A percentile compares a stretch with the other conserved stretches of the same genome.
phyloP scores from a whole-genome alignment of 140 eudicot species.

The Senecio squalidus region DNA sequence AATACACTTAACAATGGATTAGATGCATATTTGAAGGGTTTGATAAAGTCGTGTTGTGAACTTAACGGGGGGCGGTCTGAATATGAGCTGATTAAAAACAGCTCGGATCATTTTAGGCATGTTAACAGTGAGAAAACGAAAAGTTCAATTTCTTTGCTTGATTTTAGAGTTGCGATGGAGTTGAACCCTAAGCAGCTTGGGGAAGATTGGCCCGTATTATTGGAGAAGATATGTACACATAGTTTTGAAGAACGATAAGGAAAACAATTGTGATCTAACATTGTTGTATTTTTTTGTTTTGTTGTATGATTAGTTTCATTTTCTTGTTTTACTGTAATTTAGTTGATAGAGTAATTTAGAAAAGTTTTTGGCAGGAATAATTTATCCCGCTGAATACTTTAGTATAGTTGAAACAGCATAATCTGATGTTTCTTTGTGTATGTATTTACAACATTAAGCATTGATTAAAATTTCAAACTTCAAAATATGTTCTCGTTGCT shows the following conservation, averaged over 20 bases:
- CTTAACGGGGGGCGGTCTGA: slow-evolving; percentile 52
- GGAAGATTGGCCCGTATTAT: slow-evolving; percentile 87
- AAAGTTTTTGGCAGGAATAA: slow-evolving; percentile 95
- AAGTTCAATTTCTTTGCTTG: slow-evolving; percentile 53
- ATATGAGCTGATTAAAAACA: slow-evolving; percentile 23
- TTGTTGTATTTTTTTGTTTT: slow-evolving; percentile 25
- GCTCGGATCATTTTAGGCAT: slow-evolving; percentile 27
- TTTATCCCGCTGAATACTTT: slow-evolving; percentile 51
- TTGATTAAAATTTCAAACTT: slow-evolving; percentile 31
- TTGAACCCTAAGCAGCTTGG: slow-evolving; percentile 72
- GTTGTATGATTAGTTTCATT: slow-evolving; percentile 78
- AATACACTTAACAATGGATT: slow-evolving; percentile 60
- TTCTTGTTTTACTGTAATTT: slow-evolving; percentile 58
- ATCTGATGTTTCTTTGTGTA: slow-evolving; percentile 39
- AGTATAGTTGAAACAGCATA: slow-evolving; percentile 57
- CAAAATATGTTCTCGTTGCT: slow-evolving; percentile 17
- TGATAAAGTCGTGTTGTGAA: slow-evolving; percentile 61
- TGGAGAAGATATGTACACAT: slow-evolving; percentile 65
- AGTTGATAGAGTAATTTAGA: slow-evolving; percentile 50
- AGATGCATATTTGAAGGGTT: slow-evolving; percentile 70
- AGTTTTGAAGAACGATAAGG: slow-evolving; percentile 54
- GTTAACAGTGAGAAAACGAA: slow-evolving; percentile 42
- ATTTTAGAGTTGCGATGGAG: slow-evolving; percentile 91
- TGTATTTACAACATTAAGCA: slow-evolving; percentile 36
- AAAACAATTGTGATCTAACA: slow-evolving; percentile 9